A percentile compares a stretch with the other conserved stretches of the same genome.
Evolutionary conservation across 768 basidiomycete genomes (phyloP).

Genomic region (Hygrocybe punicea): DNA sequence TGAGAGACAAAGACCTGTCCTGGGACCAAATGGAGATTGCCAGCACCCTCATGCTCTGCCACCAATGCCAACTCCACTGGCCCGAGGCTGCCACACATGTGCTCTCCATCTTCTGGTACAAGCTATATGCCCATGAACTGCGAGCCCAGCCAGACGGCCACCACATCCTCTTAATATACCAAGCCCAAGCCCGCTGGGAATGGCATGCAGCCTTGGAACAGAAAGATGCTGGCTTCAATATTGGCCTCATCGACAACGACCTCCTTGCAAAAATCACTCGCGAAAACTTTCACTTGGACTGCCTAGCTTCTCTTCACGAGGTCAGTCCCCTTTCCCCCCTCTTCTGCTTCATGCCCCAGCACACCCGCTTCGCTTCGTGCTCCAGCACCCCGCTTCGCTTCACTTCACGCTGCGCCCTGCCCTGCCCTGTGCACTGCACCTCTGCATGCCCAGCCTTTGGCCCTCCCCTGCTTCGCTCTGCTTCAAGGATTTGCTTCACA

Average conservation of each 20-base stretch:
- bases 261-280: neutral
- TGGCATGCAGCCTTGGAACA: constrained; percentile 11
- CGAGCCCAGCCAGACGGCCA: constrained; percentile 4
- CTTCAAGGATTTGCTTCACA: neutral
- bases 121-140: constrained; percentile 10
- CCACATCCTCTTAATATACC: constrained; percentile 9
- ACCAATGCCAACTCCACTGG: constrained; percentile 4
- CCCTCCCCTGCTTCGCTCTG: neutral
- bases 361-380: neutral
- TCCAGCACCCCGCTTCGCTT: neutral
- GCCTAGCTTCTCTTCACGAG: neutral
- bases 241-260: constrained; percentile 2
- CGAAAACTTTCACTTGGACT: neutral
- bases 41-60: constrained; percentile 5
- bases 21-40: constrained; percentile 19
- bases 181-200: constrained; percentile 7
- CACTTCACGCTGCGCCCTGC: neutral
- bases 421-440: neutral
- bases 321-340: neutral
- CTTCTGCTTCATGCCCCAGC: neutral
- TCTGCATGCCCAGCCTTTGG: neutral
- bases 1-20: constrained; percentile 16
- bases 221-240: constrained; percentile 5
- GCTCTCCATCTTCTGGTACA: constrained; percentile 11
- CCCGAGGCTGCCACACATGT: constrained; percentile 4